These are phyloP conservation scores for Penicillium taxi DNA, from an alignment of 495 filamentous ascomycete species.

Conservation along the genomic window DNA sequence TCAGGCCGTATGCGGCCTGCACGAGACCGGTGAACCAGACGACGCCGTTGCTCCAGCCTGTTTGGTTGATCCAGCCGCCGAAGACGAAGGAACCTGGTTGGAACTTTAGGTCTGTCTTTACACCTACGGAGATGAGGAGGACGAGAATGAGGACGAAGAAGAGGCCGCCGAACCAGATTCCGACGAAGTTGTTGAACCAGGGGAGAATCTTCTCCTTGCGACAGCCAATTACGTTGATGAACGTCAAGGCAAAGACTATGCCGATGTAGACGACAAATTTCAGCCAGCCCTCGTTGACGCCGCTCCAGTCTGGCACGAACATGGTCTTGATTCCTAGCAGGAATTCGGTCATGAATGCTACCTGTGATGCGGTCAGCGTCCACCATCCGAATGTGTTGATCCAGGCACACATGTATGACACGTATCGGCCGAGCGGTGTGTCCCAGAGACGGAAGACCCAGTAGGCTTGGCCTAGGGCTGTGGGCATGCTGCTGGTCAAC, in stretches of 20 bases:
- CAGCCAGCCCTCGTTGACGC: slow-evolving; percentile 34
- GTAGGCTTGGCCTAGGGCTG: slow-evolving; percentile 41
- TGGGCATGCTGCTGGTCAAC: slow-evolving; percentile 43
- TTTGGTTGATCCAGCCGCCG: slow-evolving; percentile 50
- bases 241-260: slow-evolving; percentile 29
- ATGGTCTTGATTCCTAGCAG: slow-evolving; percentile 41
- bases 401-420: slow-evolving; percentile 45
- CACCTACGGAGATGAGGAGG: slow-evolving; percentile 37
- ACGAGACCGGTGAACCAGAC: slow-evolving; percentile 56
- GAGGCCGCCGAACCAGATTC: slow-evolving; percentile 37
- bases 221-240: slow-evolving; percentile 39
- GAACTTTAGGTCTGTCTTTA: slow-evolving; percentile 29
- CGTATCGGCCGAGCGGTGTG: slow-evolving; percentile 31
- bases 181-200: slow-evolving; percentile 42
- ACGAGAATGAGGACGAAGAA: slow-evolving; percentile 38
- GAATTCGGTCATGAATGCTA: slow-evolving; percentile 45
- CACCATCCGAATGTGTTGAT: slow-evolving; percentile 47
- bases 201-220: slow-evolving; percentile 38
- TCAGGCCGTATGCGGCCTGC: slow-evolving; percentile 53
- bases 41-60: slow-evolving; percentile 55
- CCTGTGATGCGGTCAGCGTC: slow-evolving; percentile 40
- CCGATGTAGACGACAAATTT: slow-evolving; percentile 40
- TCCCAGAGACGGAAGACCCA: slow-evolving; percentile 39
- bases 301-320: slow-evolving; percentile 35
- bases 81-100: slow-evolving; percentile 46